Conservation (phyloP, 2,329 filamentous ascomycete genomes). For the Zymoseptoria brevis region DNA sequence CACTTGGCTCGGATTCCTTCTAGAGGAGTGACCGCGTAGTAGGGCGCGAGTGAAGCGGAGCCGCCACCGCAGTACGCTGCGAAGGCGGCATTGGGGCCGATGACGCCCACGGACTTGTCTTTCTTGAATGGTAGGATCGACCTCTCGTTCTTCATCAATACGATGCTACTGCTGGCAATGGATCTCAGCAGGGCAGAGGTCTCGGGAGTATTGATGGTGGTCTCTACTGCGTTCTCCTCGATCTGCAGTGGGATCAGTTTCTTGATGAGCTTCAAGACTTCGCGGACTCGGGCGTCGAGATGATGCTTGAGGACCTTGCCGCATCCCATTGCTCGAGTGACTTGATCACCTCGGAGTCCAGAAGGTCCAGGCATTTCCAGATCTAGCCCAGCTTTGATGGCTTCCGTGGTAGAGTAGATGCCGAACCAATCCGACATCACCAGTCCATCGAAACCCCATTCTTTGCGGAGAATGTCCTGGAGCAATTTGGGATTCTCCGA, state of each 20-base stretch:
- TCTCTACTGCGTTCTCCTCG: conserved; percentile 24
- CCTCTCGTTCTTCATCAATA: conserved; percentile 58
- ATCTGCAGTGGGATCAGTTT: conserved; percentile 20
- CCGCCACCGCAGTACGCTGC: conserved; percentile 43
- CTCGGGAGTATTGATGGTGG: conserved; percentile 25
- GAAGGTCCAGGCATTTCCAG: conserved; percentile 85
- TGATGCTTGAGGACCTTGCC: conserved; percentile 23
- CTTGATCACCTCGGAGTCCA: conserved; percentile 26
- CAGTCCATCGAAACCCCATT: conserved; percentile 56
- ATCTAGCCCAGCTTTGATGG: conserved; percentile 67
- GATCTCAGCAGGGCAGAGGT: conserved; percentile 25
- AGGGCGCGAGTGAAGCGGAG: conserved; percentile 27
- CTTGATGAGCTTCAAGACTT: conserved; percentile 53
- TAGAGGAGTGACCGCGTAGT: conserved; percentile 28
- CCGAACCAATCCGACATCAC: conserved; percentile 72
- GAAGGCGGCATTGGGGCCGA: conserved; percentile 66
- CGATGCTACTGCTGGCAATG: conserved; percentile 23
- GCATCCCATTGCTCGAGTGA: conserved; percentile 22
- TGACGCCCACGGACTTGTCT: conserved; percentile 61
- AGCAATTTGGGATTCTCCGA: conserved; percentile 59
- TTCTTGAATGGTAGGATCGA: conserved; percentile 57
- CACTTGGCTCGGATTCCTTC: conserved; percentile 25
- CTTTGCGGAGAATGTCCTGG: conserved; percentile 59
- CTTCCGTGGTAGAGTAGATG: conserved; percentile 59
- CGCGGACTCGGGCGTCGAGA: conserved; percentile 53